phyloP scores from a whole-genome alignment of 179 eudicot species.

The Spinacia oleracea region DNA sequence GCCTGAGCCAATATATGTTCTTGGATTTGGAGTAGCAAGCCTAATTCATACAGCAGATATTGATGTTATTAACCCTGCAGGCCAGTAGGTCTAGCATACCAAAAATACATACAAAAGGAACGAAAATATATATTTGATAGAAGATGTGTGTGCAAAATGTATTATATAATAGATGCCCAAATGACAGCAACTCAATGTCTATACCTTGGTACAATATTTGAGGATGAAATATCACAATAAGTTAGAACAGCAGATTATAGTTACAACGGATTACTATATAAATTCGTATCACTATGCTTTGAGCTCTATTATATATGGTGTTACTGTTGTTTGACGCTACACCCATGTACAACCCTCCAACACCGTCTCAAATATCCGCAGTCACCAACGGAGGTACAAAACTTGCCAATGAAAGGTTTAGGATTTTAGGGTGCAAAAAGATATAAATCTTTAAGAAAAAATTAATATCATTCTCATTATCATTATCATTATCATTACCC shows the following conservation, averaged over 20 bases:
- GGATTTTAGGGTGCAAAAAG: background rate
- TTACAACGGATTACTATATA: background rate
- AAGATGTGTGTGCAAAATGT: background rate
- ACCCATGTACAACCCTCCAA: background rate
- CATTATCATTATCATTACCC: too few relatives aligned
- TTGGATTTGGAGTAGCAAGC: conserved; percentile 69
- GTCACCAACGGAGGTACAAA: background rate
- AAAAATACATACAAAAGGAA: background rate
- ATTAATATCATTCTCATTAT: too few relatives aligned
- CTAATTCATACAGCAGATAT: conserved; percentile 40
- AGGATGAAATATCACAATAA: background rate
- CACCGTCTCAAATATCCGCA: too few relatives aligned
- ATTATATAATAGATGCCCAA: background rate
- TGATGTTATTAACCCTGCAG: conserved; percentile 12
- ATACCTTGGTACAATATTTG: background rate
- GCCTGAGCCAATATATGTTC: conserved; percentile 94
- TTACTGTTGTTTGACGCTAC: background rate
- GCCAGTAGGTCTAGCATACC: conserved; percentile 1
- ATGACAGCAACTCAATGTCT: background rate
- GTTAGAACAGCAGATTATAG: background rate
- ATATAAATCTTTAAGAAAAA: background rate
- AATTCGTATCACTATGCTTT: background rate
- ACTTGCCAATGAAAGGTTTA: background rate
- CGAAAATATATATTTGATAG: background rate
- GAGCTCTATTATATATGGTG: background rate